These are phyloP conservation scores for Candida sanyaensis DNA, from an alignment of 1,139 yeast species.

Conservation along the genomic window DNA sequence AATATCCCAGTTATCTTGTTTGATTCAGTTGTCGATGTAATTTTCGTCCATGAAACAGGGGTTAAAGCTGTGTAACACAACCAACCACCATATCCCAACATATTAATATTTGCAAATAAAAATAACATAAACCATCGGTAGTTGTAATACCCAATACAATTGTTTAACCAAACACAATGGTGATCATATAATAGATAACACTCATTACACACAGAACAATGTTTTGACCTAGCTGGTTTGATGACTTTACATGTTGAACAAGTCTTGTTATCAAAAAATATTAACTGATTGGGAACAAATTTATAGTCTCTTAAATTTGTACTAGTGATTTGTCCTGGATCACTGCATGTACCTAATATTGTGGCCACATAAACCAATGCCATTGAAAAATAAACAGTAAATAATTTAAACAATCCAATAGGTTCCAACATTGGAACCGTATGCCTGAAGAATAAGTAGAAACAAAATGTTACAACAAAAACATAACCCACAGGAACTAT, in stretches of 20 bases:
- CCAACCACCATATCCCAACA: slow-evolving; percentile 62
- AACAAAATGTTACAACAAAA: slow-evolving; percentile 44
- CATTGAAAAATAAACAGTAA: slow-evolving; percentile 28
- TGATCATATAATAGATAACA: slow-evolving; percentile 81
- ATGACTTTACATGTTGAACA: slow-evolving; percentile 62
- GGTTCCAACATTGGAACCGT: slow-evolving; percentile 32
- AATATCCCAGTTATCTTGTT: slow-evolving; percentile 54
- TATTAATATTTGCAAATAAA: slow-evolving; percentile 53
- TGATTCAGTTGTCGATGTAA: slow-evolving; percentile 27
- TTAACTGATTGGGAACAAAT: slow-evolving; percentile 46
- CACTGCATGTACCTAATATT: slow-evolving; percentile 44
- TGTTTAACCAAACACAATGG: slow-evolving; percentile 94
- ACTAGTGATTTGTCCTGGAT: slow-evolving; percentile 52
- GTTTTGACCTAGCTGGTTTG: slow-evolving; percentile 89
- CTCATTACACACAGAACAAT: slow-evolving; percentile 70
- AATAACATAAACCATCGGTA: slow-evolving; percentile 70
- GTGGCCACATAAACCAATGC: slow-evolving; percentile 36
- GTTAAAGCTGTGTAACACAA: slow-evolving; percentile 37
- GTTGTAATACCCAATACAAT: slow-evolving; percentile 79
- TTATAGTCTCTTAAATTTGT: slow-evolving; percentile 17
- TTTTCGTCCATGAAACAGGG: slow-evolving; percentile 24
- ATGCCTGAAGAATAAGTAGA: slow-evolving; percentile 45
- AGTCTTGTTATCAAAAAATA: slow-evolving; percentile 49
- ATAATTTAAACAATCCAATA: slow-evolving; percentile 14
- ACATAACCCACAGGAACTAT: slow-evolving; percentile 53